Conservation (phyloP, 352 stramenopile genomes). For the Globisporangium splendens region DNA sequence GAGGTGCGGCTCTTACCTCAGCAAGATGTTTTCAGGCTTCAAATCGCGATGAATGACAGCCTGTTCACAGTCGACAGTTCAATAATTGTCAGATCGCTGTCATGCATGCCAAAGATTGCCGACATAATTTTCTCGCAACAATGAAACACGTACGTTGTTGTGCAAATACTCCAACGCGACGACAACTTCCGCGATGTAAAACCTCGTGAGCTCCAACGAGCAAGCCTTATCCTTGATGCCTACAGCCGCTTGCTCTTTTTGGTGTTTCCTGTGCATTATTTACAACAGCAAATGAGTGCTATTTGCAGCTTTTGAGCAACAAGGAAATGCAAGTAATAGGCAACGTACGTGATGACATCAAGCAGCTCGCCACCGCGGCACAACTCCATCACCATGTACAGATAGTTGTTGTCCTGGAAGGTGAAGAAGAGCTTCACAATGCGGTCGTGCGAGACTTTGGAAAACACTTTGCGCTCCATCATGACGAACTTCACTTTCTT, state of each 20-base stretch:
- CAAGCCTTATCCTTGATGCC: constrained; percentile 66
- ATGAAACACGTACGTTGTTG: constrained; percentile 41
- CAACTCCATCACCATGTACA: constrained; percentile 92
- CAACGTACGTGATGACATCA: constrained; percentile 79
- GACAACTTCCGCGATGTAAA: constrained; percentile 94
- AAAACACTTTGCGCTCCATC: constrained; percentile 91
- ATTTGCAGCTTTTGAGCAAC: too few relatives aligned
- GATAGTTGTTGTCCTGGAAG: constrained; percentile 86
- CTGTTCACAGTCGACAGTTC: constrained; percentile 18
- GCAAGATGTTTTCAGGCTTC: constrained; percentile 89
- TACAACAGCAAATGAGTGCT: background rate
- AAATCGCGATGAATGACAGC: constrained; percentile 96
- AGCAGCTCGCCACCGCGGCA: constrained; percentile 83
- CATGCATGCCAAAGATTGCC: background rate
- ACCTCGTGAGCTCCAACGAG: constrained; percentile 82
- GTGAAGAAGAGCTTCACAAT: constrained; percentile 90
- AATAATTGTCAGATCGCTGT: background rate
- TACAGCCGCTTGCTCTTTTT: constrained; percentile 57
- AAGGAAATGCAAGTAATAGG: constrained; percentile 1
- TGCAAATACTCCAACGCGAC: constrained; percentile 94
- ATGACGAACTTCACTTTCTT: constrained; percentile 92
- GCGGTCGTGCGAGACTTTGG: constrained; percentile 82
- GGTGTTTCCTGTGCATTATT: constrained; percentile 47
- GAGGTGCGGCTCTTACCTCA: constrained; percentile 27
- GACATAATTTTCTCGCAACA: background rate